Evolutionary conservation across 2,329 filamentous ascomycete species (phyloP), one percentile per base, ranked within the genome.

Genomic region (Claviceps lovelessii): DNA sequence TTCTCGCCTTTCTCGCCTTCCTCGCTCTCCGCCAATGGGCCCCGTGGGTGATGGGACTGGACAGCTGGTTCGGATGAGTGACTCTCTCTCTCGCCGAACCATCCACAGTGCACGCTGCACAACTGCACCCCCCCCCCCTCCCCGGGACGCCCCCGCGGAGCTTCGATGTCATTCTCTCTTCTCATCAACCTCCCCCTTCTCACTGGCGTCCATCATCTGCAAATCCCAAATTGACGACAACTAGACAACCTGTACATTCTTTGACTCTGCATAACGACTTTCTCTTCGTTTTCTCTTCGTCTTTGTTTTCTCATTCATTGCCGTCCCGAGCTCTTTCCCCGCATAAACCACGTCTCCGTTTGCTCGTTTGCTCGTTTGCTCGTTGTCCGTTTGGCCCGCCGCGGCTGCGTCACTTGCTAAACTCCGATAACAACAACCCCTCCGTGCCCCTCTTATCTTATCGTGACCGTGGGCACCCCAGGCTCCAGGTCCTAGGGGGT

Each of bases 391-490:
- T 23, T 23, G 23, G 23, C 23, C 23, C 3, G 23, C 23, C 23
- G 23, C 23, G 23, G 55, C 55, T 44, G 52, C 52, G 52, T 51
- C 31, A 11, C 44, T 44, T 19, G 42, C 47, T 39, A 51, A 17
- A 11, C 51, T 39, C 49, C 41, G 55, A 54, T 54, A 49, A 49
- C 48, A 56, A 28, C 55, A 45, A 41, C 55, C 55, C 55, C 55
- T 56, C 55, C 31, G 52, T 54, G 48, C 55, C 52, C 55, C 55
- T 56, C 55, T 48, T 46, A 54, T 54, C 55, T 47, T 47, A 41
- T 51, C 49, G 49, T 31, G 19, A 35, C 23, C 47, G n/a, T 45
- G 23, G 52, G 45, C 51, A 50, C 45, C 41, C 49, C 13, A 29
- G 19, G 23, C 23, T 23, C 23, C 23, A 23, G 23, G 23, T 23